A percentile compares a stretch with the other conserved stretches of the same genome.
phyloP scores from a whole-genome alignment of 495 filamentous ascomycete genomes.

The Aspergillus ellipticus region DNA sequence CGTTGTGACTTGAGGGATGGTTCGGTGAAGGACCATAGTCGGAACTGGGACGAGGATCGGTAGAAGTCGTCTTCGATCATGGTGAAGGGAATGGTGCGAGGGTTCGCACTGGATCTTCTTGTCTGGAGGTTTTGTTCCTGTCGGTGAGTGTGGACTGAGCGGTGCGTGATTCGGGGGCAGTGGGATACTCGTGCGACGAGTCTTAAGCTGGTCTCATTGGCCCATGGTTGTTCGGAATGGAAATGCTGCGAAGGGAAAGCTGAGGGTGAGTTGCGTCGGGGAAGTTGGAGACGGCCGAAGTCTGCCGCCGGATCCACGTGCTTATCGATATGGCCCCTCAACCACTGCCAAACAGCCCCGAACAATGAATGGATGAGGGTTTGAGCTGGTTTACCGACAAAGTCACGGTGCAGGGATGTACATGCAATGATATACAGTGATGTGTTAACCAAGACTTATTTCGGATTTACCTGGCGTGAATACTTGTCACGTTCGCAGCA shows the following conservation, averaged over 20 bases:
- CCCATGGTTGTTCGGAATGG: background rate
- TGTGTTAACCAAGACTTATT: background rate
- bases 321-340: constrained; percentile 24
- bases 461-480: background rate
- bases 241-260: background rate
- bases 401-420: too few species aligned
- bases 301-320: constrained; percentile 17
- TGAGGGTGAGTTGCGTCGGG: background rate
- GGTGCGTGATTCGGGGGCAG: background rate
- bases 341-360: background rate
- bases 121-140: background rate
- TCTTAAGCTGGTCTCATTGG: background rate
- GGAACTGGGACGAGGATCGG: constrained; percentile 84
- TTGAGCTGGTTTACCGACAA: too few species aligned
- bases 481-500: background rate
- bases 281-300: background rate
- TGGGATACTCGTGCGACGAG: constrained; percentile 4
- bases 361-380: too few species aligned
- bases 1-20: constrained; percentile 65
- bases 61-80: constrained; percentile 88
- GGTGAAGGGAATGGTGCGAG: constrained; percentile 8
- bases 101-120: background rate
- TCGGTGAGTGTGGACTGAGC: background rate
- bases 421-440: background rate
- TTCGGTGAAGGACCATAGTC: constrained; percentile 89